Conservation (phyloP, 2,329 filamentous ascomycete genomes). For the Claviceps purpurea region DNA sequence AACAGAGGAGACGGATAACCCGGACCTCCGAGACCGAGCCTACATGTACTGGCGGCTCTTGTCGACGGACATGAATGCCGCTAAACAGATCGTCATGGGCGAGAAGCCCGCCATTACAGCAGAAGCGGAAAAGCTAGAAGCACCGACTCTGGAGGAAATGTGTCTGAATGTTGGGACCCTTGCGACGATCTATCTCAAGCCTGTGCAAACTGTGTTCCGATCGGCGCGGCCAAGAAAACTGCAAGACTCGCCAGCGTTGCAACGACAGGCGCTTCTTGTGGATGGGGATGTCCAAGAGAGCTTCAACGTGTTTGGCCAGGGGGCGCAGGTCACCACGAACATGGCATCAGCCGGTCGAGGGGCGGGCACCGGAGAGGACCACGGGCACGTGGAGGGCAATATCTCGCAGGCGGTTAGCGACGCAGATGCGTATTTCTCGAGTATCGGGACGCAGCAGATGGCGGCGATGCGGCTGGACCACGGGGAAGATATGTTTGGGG, state of each 20-base stretch:
- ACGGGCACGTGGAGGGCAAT: slow-evolving; percentile 25
- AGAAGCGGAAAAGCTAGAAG: slow-evolving; percentile 87
- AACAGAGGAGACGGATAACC: slow-evolving; percentile 98
- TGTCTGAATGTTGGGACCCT: slow-evolving; percentile 92
- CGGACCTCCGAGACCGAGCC: slow-evolving; percentile 84
- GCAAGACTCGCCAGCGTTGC: slow-evolving; percentile 72
- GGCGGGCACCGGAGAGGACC: slow-evolving; percentile 17
- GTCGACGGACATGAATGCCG: slow-evolving; percentile 77
- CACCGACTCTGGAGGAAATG: slow-evolving; percentile 86
- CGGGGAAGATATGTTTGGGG: slow-evolving; percentile 49
- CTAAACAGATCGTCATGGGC: slow-evolving; percentile 87
- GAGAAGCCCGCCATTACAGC: slow-evolving; percentile 94
- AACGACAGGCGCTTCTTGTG: slow-evolving; percentile 51
- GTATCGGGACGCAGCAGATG: slow-evolving; percentile 62
- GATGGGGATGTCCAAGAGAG: slow-evolving; percentile 42
- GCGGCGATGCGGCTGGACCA: slow-evolving; percentile 54
- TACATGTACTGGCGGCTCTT: slow-evolving; percentile 99
- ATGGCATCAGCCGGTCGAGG: slow-evolving; percentile 30
- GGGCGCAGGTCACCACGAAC: slow-evolving; percentile 37
- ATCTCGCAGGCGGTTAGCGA: slow-evolving; percentile 64
- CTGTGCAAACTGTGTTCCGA: slow-evolving; percentile 92
- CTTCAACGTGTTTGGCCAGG: slow-evolving; percentile 43
- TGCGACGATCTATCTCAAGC: slow-evolving; percentile 94
- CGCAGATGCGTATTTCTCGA: slow-evolving; percentile 81
- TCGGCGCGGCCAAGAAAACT: slow-evolving; percentile 70